Conservation (phyloP, 2,329 filamentous ascomycete genomes). For the Diaporthe amygdali region DNA sequence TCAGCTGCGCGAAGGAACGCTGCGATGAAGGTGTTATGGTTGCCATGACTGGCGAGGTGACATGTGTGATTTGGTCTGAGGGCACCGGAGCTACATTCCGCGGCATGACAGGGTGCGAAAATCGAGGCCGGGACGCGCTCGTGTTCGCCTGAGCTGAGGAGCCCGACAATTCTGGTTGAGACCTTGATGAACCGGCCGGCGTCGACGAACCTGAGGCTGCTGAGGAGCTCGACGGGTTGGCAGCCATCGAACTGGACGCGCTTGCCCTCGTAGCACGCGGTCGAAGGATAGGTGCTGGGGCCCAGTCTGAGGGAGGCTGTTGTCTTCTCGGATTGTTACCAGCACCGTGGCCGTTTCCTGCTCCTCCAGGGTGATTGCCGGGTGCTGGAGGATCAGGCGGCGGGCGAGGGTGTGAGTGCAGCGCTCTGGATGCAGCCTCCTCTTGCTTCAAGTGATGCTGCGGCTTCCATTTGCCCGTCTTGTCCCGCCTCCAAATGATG, state of each 20-base stretch:
- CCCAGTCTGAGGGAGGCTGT: neutral
- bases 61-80: slow-evolving; percentile 31
- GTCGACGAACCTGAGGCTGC: neutral
- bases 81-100: neutral
- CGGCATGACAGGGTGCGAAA: slow-evolving; percentile 22
- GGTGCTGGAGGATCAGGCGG: slow-evolving; percentile 19
- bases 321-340: slow-evolving; percentile 9
- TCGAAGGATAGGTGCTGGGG: neutral
- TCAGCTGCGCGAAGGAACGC: slow-evolving; percentile 53
- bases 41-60: slow-evolving; percentile 38
- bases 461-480: slow-evolving; percentile 83
- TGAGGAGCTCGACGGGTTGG: slow-evolving; percentile 5
- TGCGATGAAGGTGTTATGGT: slow-evolving; percentile 41
- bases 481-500: slow-evolving; percentile 90
- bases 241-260: slow-evolving; percentile 19
- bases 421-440: slow-evolving; percentile 64
- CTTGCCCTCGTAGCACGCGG: slow-evolving; percentile 14
- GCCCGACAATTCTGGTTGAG: slow-evolving; percentile 1
- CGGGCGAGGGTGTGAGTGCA: slow-evolving; percentile 27
- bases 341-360: neutral
- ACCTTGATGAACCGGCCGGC: slow-evolving; percentile 12
- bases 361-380: slow-evolving; percentile 4
- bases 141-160: neutral
- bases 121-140: slow-evolving; percentile 19
- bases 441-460: slow-evolving; percentile 78